Base-by-base conservation (phyloP, 2,329 filamentous ascomycete species). In the Rhinocladiella similis region DNA sequence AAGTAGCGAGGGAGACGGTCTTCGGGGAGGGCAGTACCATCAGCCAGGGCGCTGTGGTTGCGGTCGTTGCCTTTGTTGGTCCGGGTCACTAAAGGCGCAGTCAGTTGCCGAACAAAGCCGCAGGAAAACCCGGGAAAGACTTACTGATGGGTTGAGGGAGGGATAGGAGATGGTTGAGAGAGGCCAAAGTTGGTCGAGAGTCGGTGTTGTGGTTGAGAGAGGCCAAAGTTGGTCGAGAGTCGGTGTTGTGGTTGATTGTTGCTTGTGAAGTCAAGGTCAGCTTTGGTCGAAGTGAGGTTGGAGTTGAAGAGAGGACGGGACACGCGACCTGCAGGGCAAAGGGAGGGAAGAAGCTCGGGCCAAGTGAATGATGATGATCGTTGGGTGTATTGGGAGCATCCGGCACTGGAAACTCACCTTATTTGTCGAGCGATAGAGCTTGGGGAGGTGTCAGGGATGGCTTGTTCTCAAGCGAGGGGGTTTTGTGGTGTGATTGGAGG, bases 31-130 rank as follows among this genome's bases (percentile, higher is more conserved):
- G 84, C 86, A 56, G 84, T 86, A 71, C 88, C 89, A 67, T 94
- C 89, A 65, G 88, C 87, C 65, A 90, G 77, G 69, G 83, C 88
- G 68, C 85, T 85, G 79, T 96, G 89, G 81, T 95, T 89, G 77
- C 92, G 92, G 76, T 96, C 91, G 78, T 91, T 96, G 80, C 82
- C 84, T 82, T 97, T 99, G 85, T 93, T 90, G 64, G 93, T 95
- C 74, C 94, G 93, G 80, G 94, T 97, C 93, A 99, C 92, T 96
- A 66, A 54, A 39, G 10, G 18, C 6, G 18, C 2, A n/a, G 57
- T 57, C 47, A 57, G 36, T 16, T 35, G 29, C 29, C 29, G 6
- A 33, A 33, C 16, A 38, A 19, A 9, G 47, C 18, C 22, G 35
- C 43, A 39, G 53, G 45, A 50, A 41, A 16, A 20, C 16, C 13